Evolutionary conservation across 129 eudicot species (phyloP).

Genomic region (Flaveria sonorensis): DNA sequence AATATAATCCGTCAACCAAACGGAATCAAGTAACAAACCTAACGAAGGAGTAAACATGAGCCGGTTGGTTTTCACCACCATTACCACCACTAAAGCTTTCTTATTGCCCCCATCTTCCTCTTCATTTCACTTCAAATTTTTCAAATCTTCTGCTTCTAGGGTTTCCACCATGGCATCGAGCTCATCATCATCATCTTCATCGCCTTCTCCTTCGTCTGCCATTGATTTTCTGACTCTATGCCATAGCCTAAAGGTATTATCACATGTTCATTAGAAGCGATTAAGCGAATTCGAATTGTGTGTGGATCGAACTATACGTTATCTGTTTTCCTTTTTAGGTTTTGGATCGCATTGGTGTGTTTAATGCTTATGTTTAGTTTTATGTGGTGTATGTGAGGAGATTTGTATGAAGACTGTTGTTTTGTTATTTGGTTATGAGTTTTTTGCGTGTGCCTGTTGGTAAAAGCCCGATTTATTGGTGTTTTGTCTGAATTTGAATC

Average conservation of each 20-base stretch:
- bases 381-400: neutral
- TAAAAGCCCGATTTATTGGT: no score
- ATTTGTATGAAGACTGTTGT: neutral
- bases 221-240: conserved; percentile 85
- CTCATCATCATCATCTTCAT: conserved; percentile 43
- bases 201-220: conserved; percentile 77
- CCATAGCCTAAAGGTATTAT: conserved; percentile 78
- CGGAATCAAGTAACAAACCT: neutral
- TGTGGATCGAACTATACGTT: conserved; percentile 5
- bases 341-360: conserved; percentile 9
- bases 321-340: neutral
- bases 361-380: neutral
- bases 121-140: conserved; percentile 8
- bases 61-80: conserved; percentile 30
- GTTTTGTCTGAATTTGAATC: no score
- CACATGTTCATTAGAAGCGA: neutral
- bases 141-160: conserved; percentile 44
- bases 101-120: neutral
- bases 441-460: no score
- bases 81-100: conserved; percentile 24
- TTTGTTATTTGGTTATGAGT: no score
- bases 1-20: conserved; percentile 21
- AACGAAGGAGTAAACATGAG: conserved; percentile 25
- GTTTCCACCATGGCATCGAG: conserved; percentile 56
- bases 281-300: neutral